Percentiles rank a stretch among this genome's conserved stretches.
Evolutionary conservation across 345 rosid species (phyloP).

Genomic region (Ailanthus altissimus): DNA sequence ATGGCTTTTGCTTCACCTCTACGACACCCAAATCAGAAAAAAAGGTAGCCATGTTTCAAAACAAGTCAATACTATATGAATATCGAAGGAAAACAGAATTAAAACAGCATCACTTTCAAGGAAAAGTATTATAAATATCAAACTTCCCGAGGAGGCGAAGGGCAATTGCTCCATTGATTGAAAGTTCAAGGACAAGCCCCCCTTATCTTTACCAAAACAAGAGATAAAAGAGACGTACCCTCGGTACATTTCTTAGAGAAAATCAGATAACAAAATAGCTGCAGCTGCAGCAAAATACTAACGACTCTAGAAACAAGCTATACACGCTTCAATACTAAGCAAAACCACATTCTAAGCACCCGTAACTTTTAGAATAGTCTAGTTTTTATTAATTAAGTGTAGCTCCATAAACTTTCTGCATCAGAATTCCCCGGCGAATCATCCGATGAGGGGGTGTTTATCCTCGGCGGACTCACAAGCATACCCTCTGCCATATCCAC

Average conservation of each 20-base stretch:
- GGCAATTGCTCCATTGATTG: neutral
- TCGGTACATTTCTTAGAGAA: neutral
- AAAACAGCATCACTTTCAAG: neutral
- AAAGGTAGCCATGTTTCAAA: neutral
- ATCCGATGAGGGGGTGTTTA: conserved; percentile 39
- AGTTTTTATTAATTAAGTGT: conserved; percentile 21
- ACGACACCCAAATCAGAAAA: neutral
- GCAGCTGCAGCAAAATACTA: neutral
- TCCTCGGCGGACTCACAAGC: conserved; percentile 77
- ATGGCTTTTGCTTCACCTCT: conserved; percentile 8
- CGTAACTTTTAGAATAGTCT: neutral
- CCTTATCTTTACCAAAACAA: conserved; percentile 12
- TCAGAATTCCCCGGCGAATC: conserved; percentile 58
- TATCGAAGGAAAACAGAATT: neutral
- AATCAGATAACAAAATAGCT: neutral
- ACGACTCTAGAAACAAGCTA: neutral
- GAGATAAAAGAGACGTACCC: neutral
- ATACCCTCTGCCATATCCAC: conserved; percentile 78
- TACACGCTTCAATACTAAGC: neutral
- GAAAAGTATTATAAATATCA: neutral
- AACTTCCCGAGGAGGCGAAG: neutral
- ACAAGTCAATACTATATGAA: neutral
- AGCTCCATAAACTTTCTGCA: conserved; percentile 63
- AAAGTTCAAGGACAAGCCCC: neutral
- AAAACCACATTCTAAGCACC: neutral